phyloP scores from a whole-genome alignment of 1,284 basidiomycete species.

The Abortiporus biennis region DNA sequence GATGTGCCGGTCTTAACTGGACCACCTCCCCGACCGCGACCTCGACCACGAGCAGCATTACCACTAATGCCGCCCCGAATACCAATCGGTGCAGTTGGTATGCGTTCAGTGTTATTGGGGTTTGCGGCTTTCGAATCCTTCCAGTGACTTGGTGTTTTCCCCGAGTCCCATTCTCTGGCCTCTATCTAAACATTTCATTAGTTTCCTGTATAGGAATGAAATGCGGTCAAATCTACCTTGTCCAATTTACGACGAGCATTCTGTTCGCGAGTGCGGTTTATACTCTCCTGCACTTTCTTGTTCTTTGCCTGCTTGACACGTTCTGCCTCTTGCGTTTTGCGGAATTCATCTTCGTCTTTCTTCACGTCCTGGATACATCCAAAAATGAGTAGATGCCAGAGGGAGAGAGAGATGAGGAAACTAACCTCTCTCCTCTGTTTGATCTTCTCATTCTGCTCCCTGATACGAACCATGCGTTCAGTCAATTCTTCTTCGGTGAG shows the following conservation, averaged over 20 bases:
- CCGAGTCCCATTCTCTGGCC: conserved; percentile 77
- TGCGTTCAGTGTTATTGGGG: too few species aligned
- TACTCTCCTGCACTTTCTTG: conserved; percentile 58
- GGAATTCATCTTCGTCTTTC: conserved; percentile 74
- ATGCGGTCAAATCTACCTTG: conserved; percentile 29
- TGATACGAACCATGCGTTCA: conserved; percentile 68
- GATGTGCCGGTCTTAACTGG: too few species aligned
- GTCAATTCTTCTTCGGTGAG: conserved; percentile 64
- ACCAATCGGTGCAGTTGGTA: conserved; percentile 16
- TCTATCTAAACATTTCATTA: conserved; percentile 29
- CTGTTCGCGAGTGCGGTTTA: conserved; percentile 66
- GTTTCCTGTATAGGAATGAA: not conserved
- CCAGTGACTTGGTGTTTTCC: conserved; percentile 49
- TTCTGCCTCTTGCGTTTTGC: conserved; percentile 56
- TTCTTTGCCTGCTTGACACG: conserved; percentile 46
- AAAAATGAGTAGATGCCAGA: too few species aligned
- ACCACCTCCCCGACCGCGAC: conserved; percentile 22
- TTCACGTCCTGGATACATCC: conserved; percentile 50
- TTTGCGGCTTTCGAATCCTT: conserved; percentile 27
- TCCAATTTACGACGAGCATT: conserved; percentile 75
- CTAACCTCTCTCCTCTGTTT: conserved; percentile 66
- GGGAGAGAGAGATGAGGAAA: conserved; percentile 4
- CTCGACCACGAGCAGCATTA: conserved; percentile 24
- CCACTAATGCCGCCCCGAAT: conserved; percentile 22
- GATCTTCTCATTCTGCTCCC: conserved; percentile 77